These are phyloP conservation scores for Pythium dissotocum DNA, from an alignment of 352 stramenopile species.

Conservation along the genomic window DNA sequence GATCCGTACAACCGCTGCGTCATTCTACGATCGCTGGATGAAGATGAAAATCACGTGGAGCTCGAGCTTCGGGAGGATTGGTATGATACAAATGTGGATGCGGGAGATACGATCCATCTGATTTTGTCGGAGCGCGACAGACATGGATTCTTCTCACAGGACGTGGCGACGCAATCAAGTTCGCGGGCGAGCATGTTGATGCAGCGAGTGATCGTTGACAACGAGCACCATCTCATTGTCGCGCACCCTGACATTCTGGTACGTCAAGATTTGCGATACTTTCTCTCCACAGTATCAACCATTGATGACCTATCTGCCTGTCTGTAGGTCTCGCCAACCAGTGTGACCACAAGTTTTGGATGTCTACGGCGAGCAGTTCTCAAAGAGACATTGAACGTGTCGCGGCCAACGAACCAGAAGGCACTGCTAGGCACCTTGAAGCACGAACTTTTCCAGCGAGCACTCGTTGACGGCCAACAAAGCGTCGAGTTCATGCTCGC, in stretches of 20 bases:
- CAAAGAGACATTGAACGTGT: slow-evolving; percentile 67
- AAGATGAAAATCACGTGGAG: slow-evolving; percentile 61
- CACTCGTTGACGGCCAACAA: slow-evolving; percentile 41
- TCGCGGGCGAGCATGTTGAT: neutral
- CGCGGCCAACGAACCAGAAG: slow-evolving; percentile 50
- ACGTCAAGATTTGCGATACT: slow-evolving; percentile 3
- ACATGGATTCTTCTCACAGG: slow-evolving; percentile 42
- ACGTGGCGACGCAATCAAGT: slow-evolving; percentile 1
- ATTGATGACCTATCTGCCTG: neutral
- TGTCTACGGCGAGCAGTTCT: slow-evolving; percentile 73
- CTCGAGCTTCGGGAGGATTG: slow-evolving; percentile 66
- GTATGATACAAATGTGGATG: slow-evolving; percentile 74
- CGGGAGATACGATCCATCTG: slow-evolving; percentile 79
- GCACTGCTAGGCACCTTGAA: slow-evolving; percentile 80
- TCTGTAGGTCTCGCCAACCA: slow-evolving; percentile 74
- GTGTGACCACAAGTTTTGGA: slow-evolving; percentile 72
- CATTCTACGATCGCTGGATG: slow-evolving; percentile 61
- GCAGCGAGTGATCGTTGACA: slow-evolving; percentile 14
- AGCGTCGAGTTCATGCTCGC: slow-evolving; percentile 36
- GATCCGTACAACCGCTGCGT: slow-evolving; percentile 53
- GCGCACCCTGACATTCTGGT: slow-evolving; percentile 80
- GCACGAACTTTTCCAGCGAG: slow-evolving; percentile 79
- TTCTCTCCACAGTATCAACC: no score
- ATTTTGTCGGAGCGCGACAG: slow-evolving; percentile 61
- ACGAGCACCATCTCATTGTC: slow-evolving; percentile 64